These are phyloP conservation scores for Claviceps fusiformis DNA, from an alignment of 2,329 filamentous ascomycete genomes.

Conservation along the genomic window DNA sequence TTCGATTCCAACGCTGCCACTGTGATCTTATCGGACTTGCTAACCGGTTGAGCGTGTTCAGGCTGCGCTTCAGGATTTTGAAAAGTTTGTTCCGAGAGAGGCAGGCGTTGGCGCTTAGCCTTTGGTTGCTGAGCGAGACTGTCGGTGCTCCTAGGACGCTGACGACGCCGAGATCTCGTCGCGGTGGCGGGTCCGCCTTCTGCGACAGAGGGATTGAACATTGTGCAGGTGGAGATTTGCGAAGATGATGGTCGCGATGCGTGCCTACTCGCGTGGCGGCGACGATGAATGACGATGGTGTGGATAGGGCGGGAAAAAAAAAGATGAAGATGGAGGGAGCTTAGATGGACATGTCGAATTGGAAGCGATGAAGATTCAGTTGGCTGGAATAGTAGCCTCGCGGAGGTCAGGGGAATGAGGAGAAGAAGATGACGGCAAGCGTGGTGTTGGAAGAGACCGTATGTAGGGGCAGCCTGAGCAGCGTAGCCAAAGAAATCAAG, in stretches of 20 bases:
- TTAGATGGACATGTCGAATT: constrained; percentile 9
- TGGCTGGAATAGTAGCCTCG: constrained; percentile 1
- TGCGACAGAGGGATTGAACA: constrained; percentile 46
- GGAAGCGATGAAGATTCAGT: constrained; percentile 1
- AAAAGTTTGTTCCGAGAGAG: constrained; percentile 43
- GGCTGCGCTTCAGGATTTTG: constrained; percentile 34
- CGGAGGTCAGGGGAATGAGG: neutral
- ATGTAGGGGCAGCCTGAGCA: constrained; percentile 3
- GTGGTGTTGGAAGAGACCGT: neutral
- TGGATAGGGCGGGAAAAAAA: neutral
- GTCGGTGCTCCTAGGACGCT: constrained; percentile 44
- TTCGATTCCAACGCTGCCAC: constrained; percentile 27
- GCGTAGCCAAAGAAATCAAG: constrained; percentile 2
- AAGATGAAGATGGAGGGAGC: neutral
- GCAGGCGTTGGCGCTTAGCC: constrained; percentile 48
- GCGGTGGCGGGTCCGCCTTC: constrained; percentile 40
- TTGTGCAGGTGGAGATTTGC: constrained; percentile 16
- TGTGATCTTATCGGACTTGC: constrained; percentile 34
- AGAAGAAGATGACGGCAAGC: neutral
- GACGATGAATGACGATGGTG: neutral
- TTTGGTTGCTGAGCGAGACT: constrained; percentile 43
- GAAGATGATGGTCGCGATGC: constrained; percentile 2
- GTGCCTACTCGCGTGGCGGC: neutral
- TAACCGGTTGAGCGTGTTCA: constrained; percentile 36
- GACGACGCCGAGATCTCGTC: constrained; percentile 47